Percentiles rank a stretch among this genome's conserved stretches.
Conservation (phyloP, 2,329 filamentous ascomycete species). For the Cladorrhinum sp. region DNA sequence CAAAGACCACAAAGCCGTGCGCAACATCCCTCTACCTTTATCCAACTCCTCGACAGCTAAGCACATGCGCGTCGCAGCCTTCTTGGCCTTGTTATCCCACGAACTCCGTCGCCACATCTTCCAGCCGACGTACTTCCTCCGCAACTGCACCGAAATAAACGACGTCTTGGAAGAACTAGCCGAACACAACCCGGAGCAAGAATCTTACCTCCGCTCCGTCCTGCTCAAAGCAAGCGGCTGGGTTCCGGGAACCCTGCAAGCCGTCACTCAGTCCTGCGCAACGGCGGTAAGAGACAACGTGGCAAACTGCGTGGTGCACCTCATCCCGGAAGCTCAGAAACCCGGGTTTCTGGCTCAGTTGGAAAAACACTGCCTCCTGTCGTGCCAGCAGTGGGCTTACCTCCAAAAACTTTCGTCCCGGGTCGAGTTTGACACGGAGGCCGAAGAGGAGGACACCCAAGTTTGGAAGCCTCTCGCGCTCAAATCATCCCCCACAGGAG, state of each 20-base stretch:
- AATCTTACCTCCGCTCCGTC: slow-evolving; percentile 21
- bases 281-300: not conserved
- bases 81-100: slow-evolving; percentile 30
- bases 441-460: not conserved
- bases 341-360: slow-evolving; percentile 4
- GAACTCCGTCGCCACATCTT: slow-evolving; percentile 33
- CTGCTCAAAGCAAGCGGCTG: slow-evolving; percentile 8
- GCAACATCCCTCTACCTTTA: slow-evolving; percentile 29
- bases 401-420: slow-evolving; percentile 14
- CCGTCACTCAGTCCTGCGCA: not conserved
- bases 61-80: slow-evolving; percentile 33
- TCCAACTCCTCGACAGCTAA: slow-evolving; percentile 33
- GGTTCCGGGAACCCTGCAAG: not conserved
- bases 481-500: not conserved
- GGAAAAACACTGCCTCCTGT: not conserved
- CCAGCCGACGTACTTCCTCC: slow-evolving; percentile 32
- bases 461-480: not conserved
- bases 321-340: not conserved
- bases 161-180: slow-evolving; percentile 2
- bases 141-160: not conserved
- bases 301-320: not conserved
- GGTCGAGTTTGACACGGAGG: not conserved
- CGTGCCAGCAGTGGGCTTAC: slow-evolving; percentile 10
- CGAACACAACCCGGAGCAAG: not conserved
- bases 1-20: not conserved